phyloP scores from a whole-genome alignment of 1,284 basidiomycete species.

The Termitomyces sp. region DNA sequence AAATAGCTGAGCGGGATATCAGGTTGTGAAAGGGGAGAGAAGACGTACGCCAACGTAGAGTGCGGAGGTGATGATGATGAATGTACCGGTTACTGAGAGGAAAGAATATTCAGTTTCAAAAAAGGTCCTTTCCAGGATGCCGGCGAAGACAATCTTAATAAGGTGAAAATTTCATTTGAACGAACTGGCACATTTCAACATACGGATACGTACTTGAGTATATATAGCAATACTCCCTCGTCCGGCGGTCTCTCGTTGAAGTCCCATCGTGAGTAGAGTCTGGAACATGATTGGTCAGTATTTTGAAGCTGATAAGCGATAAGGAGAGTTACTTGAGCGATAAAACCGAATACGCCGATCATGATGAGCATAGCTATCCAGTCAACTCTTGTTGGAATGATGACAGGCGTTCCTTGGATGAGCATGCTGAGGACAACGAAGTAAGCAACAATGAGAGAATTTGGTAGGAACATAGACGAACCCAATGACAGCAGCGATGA shows the following conservation, averaged over 20 bases:
- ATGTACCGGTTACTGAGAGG: constrained; percentile 51
- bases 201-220: constrained; percentile 37
- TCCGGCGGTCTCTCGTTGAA: constrained; percentile 62
- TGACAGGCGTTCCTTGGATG: constrained; percentile 32
- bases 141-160: constrained; percentile 54
- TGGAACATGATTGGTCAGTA: constrained; percentile 18
- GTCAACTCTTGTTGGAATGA: constrained; percentile 42
- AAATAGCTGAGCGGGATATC: not conserved
- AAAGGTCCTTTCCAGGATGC: constrained; percentile 54
- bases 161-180: not conserved
- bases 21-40: not conserved
- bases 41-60: constrained; percentile 52
- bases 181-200: not conserved
- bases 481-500: constrained; percentile 49
- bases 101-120: constrained; percentile 48
- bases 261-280: constrained; percentile 55
- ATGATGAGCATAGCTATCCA: constrained; percentile 42
- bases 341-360: constrained; percentile 56
- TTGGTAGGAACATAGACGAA: constrained; percentile 22
- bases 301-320: not conserved
- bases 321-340: constrained; percentile 39
- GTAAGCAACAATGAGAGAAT: not conserved
- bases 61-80: constrained; percentile 55
- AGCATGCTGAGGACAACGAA: constrained; percentile 34
- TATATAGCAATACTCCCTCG: constrained; percentile 60